Base-by-base conservation (phyloP, 371 early-diverging fungal species). In the Mortierella sp. region DNA sequence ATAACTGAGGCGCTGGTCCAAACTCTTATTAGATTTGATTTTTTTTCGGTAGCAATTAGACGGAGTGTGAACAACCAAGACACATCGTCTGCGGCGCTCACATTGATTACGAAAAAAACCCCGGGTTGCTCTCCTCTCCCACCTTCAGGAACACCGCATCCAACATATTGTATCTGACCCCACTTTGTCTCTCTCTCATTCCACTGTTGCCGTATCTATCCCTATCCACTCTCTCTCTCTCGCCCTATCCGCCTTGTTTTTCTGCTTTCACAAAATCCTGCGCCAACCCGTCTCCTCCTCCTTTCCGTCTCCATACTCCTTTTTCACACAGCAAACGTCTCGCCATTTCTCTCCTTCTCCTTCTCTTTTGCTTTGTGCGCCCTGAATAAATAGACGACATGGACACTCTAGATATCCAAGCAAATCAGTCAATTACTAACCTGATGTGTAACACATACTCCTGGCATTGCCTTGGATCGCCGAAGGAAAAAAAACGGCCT, bases 1-100 rank as follows among this genome's bases (percentile, higher is more conserved):
- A 6, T 51, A 6, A 4, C 21, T 51, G 51, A 21, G 51, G 21
- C 51, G 51, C 51, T 51, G 49, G 49, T 21, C 49, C 49, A 2
- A 49, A 49, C 21, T 49, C 49, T 49, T 49, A 46, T 46, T 12
- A 46, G 14, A 46, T 46, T 46, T 14, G 14, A 4, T 48, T 6
- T 5, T 21, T 21, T 49, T 51, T 51, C 51, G 51, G 51, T 51
- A 51, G 32, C 32, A 63, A 18, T 63, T 63, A 35, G 48, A 32
- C 63, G 63, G 63, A 63, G 63, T 18, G 32, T 63, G 63, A 63
- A 63, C 63, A 63, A 63, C 21, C 5, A 56, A 7, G 18, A 63
- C 38, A 2, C 51, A 32, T 16, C 32, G 63, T 35, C 35, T 32
- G 63, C 14, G 63, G 38, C 60, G 60, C 63, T 18, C 32, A 35